phyloP scores from a whole-genome alignment of 352 stramenopile species.

The Phytophthora sp. region DNA sequence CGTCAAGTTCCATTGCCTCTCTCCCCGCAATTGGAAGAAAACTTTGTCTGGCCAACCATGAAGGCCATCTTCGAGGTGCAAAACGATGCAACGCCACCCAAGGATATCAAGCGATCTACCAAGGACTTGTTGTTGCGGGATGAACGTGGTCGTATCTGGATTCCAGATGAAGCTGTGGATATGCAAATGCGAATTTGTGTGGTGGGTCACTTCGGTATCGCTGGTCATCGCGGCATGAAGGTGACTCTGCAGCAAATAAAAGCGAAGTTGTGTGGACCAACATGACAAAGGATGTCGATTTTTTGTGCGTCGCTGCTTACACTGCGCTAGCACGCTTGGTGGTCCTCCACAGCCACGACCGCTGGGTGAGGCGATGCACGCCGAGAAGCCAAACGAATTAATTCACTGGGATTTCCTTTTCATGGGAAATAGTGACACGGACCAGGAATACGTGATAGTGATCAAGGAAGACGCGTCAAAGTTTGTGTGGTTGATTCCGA shows the following conservation, averaged over 20 bases:
- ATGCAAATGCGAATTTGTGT: constrained; percentile 37
- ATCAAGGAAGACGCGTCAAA: not conserved
- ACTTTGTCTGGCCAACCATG: constrained; percentile 3
- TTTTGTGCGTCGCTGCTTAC: constrained; percentile 28
- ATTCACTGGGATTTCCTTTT: not conserved
- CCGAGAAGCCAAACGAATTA: not conserved
- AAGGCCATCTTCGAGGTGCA: not conserved
- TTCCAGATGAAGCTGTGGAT: constrained; percentile 4
- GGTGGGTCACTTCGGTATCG: constrained; percentile 27
- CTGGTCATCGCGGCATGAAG: constrained; percentile 21
- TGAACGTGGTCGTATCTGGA: not conserved
- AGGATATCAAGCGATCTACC: not conserved
- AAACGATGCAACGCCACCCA: not conserved
- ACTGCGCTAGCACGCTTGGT: constrained; percentile 7
- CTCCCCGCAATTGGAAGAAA: constrained; percentile 1
- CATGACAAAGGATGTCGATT: constrained; percentile 13
- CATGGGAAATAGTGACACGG: not conserved
- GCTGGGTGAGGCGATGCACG: not conserved
- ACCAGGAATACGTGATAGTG: not conserved
- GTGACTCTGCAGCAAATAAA: constrained; percentile 11
- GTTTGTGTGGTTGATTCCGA: not conserved
- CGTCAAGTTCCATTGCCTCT: not conserved
- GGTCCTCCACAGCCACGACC: constrained; percentile 5
- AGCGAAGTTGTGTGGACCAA: constrained; percentile 8
- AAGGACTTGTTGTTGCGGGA: not conserved